These are phyloP conservation scores for Pestalotiopsis sp. DNA, from an alignment of 2,329 filamentous ascomycete genomes.

Conservation along the genomic window DNA sequence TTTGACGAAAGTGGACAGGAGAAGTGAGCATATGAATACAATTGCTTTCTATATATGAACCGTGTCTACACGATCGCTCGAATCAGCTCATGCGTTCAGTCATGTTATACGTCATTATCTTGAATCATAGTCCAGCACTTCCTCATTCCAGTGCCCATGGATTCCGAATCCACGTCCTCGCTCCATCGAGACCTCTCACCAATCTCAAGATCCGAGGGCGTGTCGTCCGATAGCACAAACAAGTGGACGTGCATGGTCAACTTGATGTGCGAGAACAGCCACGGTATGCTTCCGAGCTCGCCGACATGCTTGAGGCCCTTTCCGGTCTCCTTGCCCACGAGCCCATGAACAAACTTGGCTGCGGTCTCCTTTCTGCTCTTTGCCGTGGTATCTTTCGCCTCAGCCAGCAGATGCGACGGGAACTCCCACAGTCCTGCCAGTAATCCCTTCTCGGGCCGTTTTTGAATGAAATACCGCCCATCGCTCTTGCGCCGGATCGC, in stretches of 20 bases:
- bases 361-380: conserved; percentile 40
- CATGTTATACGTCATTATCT: conserved; percentile 15
- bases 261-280: conserved; percentile 60
- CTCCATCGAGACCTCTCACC: conserved; percentile 44
- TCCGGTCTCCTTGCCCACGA: conserved; percentile 19
- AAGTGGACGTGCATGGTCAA: conserved; percentile 60
- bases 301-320: conserved; percentile 32
- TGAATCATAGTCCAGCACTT: conserved; percentile 55
- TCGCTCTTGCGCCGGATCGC: conserved; percentile 45
- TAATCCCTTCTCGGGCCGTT: conserved; percentile 55
- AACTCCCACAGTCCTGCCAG: conserved; percentile 60
- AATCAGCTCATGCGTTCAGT: neutral
- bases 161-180: conserved; percentile 47
- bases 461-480: conserved; percentile 49
- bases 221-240: conserved; percentile 39
- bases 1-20: no score
- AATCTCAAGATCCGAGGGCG: conserved; percentile 13
- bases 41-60: neutral
- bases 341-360: conserved; percentile 32
- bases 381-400: conserved; percentile 26
- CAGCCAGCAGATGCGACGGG: conserved; percentile 45
- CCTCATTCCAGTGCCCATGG: conserved; percentile 62
- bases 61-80: neutral
- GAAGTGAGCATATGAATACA: no score
- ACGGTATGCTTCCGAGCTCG: conserved; percentile 56